A percentile compares a stretch with the other conserved stretches of the same genome.
Evolutionary conservation across 179 eudicot species (phyloP).

Genomic region (Vitellaria paradoxa): DNA sequence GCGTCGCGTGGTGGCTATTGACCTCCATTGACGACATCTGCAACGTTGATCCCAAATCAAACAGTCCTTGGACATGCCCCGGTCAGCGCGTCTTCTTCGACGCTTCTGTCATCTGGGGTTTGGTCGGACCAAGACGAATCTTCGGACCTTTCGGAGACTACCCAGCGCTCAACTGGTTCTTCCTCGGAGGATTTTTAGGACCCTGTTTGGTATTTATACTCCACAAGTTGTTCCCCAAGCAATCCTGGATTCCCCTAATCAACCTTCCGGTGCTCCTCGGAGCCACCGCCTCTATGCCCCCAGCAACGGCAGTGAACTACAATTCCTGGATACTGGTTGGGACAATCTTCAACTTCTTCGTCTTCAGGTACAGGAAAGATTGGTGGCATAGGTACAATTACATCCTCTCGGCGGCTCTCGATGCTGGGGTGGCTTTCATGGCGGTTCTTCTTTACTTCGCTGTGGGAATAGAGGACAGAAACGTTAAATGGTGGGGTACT

Average conservation of each 20-base stretch:
- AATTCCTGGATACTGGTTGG: slow-evolving; percentile 44
- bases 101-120: slow-evolving; percentile 28
- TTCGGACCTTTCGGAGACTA: slow-evolving; percentile 21
- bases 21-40: slow-evolving; percentile 17
- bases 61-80: slow-evolving; percentile 19
- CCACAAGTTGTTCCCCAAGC: slow-evolving; percentile 34
- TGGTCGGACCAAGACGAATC: slow-evolving; percentile 23
- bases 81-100: slow-evolving; percentile 25
- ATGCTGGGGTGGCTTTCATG: slow-evolving; percentile 51
- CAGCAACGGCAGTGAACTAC: slow-evolving; percentile 39
- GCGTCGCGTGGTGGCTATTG: slow-evolving; percentile 43
- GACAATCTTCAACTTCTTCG: slow-evolving; percentile 37
- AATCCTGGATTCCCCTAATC: slow-evolving; percentile 41
- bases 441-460: slow-evolving; percentile 22
- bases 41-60: slow-evolving; percentile 5
- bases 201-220: slow-evolving; percentile 17
- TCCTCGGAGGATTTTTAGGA: slow-evolving; percentile 25
- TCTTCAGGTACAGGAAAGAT: slow-evolving; percentile 33
- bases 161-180: slow-evolving; percentile 24
- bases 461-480: slow-evolving; percentile 25
- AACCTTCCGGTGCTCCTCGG: slow-evolving; percentile 45
- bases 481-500: slow-evolving; percentile 28
- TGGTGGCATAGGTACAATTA: slow-evolving; percentile 53
- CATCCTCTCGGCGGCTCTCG: slow-evolving; percentile 43
- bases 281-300: slow-evolving; percentile 44